Evolutionary conservation across 1,139 yeast species (phyloP).

Genomic region (Pichia cactophila): DNA sequence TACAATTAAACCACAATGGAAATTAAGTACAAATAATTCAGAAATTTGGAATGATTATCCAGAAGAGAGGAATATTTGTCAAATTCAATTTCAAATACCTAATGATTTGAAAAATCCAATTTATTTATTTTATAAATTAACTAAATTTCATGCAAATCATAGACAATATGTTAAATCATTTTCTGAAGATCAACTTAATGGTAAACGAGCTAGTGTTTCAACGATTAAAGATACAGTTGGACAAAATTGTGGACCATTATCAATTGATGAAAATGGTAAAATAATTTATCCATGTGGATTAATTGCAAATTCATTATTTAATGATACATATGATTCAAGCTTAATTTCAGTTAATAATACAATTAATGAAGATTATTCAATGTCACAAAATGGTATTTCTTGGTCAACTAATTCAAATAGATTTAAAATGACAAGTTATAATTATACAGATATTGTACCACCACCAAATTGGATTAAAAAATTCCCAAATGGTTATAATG

Average conservation of each 20-base stretch:
- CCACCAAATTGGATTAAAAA: conserved; percentile 89
- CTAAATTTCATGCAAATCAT: conserved; percentile 86
- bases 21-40: conserved; percentile 41
- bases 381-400: conserved; percentile 70
- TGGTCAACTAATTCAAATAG: conserved; percentile 79
- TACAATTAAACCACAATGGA: conserved; percentile 56
- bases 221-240: conserved; percentile 63
- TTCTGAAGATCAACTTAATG: conserved; percentile 84
- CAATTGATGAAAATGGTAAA: conserved; percentile 41
- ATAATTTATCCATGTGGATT: conserved; percentile 89
- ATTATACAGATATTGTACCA: conserved; percentile 69
- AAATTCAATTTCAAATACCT: conserved; percentile 74
- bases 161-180: conserved; percentile 87
- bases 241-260: conserved; percentile 83
- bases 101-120: conserved; percentile 67
- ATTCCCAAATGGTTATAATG: conserved; percentile 88
- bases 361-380: conserved; percentile 37
- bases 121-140: conserved; percentile 70
- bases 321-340: conserved; percentile 59
- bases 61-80: conserved; percentile 60
- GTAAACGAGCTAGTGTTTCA: conserved; percentile 50
- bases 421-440: conserved; percentile 72
- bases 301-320: conserved; percentile 87
- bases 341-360: conserved; percentile 46
- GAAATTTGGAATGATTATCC: conserved; percentile 36